These are phyloP conservation scores for Pyracantha coccinea DNA, from an alignment of 331 rosid species.

Conservation along the genomic window DNA sequence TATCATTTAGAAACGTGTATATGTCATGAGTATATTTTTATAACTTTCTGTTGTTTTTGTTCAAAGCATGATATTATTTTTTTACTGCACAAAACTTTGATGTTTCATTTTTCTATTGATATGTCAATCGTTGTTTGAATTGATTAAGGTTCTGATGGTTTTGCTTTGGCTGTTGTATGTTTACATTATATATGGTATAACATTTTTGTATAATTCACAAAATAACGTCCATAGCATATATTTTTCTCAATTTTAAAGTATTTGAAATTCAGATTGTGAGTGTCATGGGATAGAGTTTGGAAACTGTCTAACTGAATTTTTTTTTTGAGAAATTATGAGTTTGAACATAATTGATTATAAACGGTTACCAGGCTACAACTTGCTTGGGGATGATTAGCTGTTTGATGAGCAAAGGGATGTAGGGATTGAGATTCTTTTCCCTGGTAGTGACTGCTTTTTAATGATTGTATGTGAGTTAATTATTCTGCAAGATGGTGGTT, in stretches of 20 bases:
- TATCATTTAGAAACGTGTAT: neutral
- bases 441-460: neutral
- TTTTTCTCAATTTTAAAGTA: neutral
- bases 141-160: neutral
- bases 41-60: neutral
- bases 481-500: neutral
- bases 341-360: neutral
- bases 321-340: neutral
- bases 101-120: neutral
- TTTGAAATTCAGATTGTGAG: neutral
- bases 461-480: neutral
- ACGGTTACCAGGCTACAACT: neutral
- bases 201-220: neutral
- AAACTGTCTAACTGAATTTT: neutral
- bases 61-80: neutral
- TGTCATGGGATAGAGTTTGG: neutral
- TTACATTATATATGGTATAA: neutral
- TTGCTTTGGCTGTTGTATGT: neutral
- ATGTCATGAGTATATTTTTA: neutral
- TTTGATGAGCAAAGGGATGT: neutral
- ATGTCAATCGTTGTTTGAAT: neutral
- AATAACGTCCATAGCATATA: neutral
- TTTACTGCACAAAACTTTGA: neutral
- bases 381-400: neutral
- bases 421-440: neutral